Evolutionary conservation across 208 protist species (phyloP).

Genomic region (Trypanosoma avium): DNA sequence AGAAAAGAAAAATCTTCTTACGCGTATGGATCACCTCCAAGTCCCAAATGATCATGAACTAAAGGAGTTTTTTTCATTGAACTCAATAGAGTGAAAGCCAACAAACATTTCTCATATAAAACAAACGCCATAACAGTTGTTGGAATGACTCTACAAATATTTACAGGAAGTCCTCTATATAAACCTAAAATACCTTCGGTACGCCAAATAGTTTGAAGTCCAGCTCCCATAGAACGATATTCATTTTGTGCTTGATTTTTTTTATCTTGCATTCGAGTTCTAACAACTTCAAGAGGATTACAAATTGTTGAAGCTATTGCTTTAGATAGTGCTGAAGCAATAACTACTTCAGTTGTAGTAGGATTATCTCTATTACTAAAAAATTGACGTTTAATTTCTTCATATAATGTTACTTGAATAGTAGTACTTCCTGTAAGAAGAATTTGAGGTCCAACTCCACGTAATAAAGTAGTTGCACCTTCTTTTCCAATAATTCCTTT

Average conservation of each 20-base stretch:
- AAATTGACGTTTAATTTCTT: constrained; percentile 63
- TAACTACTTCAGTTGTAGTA: constrained; percentile 51
- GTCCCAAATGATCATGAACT: neutral
- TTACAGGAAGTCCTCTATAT: constrained; percentile 81
- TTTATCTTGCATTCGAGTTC: constrained; percentile 76
- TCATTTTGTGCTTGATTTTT: constrained; percentile 41
- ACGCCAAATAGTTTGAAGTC: constrained; percentile 68
- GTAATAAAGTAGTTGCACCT: constrained; percentile 65
- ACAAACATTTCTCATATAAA: constrained; percentile 78
- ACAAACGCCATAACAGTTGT: constrained; percentile 79
- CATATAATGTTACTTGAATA: constrained; percentile 84
- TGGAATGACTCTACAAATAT: constrained; percentile 77
- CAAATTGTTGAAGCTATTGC: constrained; percentile 62
- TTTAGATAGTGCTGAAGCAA: constrained; percentile 72
- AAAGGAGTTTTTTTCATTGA: neutral
- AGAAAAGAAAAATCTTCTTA: neutral
- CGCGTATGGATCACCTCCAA: neutral
- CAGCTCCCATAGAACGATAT: constrained; percentile 61
- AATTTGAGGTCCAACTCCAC: constrained; percentile 74
- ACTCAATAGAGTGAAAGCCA: constrained; percentile 3
- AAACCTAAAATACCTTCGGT: constrained; percentile 67
- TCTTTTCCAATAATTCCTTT: constrained; percentile 48
- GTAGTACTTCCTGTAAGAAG: constrained; percentile 74
- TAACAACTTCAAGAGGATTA: constrained; percentile 85
- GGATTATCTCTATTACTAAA: constrained; percentile 67